Percentiles rank a stretch among this genome's conserved stretches.
Conservation (phyloP, 805 yeast species). For the Wickerhamiella lipophila region DNA sequence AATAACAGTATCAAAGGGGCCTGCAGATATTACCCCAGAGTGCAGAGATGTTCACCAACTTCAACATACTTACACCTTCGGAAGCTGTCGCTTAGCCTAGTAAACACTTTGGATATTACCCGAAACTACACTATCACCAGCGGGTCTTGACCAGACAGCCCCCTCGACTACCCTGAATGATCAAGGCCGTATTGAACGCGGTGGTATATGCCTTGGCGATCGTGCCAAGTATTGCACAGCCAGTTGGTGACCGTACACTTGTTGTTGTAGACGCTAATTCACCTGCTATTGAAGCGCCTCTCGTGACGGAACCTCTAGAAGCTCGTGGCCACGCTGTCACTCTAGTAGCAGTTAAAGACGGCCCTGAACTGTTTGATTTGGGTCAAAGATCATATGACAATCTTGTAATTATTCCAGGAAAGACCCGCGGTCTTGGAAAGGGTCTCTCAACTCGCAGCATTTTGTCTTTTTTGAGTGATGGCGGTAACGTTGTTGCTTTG, state of each 20-base stretch:
- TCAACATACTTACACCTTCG: background rate
- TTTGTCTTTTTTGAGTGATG: conserved; percentile 46
- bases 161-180: background rate
- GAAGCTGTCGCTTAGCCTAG: no score
- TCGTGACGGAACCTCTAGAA: conserved; percentile 20
- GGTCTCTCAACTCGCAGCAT: conserved; percentile 37
- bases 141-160: background rate
- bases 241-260: conserved; percentile 23
- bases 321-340: conserved; percentile 30
- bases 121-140: background rate
- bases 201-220: conserved; percentile 11
- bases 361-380: conserved; percentile 29
- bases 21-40: no score
- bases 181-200: conserved; percentile 5
- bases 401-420: conserved; percentile 46
- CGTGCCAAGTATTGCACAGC: conserved; percentile 15
- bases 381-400: conserved; percentile 42
- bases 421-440: conserved; percentile 32
- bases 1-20: no score
- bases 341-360: conserved; percentile 25
- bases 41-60: no score
- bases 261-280: conserved; percentile 25
- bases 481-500: conserved; percentile 65
- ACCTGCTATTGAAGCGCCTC: conserved; percentile 13
- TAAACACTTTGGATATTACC: no score